A percentile compares a stretch with the other conserved stretches of the same genome.
Evolutionary conservation across 805 yeast genomes (phyloP).

Genomic region (Candida dendrica): DNA sequence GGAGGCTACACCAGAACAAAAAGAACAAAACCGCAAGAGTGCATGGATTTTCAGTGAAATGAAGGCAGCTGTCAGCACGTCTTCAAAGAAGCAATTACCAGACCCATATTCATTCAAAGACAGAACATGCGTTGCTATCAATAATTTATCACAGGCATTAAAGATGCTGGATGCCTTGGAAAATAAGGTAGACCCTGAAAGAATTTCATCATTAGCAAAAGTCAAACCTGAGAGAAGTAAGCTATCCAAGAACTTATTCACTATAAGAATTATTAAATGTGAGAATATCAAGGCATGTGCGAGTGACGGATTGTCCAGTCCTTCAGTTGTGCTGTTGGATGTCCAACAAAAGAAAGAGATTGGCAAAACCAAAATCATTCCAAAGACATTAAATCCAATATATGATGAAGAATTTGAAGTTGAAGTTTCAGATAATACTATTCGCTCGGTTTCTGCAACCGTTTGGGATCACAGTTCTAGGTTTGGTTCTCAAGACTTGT

Average conservation of each 20-base stretch:
- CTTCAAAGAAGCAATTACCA: constrained; percentile 29
- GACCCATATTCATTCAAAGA: constrained; percentile 53
- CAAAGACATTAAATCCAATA: constrained; percentile 57
- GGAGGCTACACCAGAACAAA: constrained; percentile 12
- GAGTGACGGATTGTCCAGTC: constrained; percentile 40
- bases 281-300: constrained; percentile 47
- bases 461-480: constrained; percentile 61
- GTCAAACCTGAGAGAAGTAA: constrained; percentile 26
- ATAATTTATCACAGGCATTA: constrained; percentile 51
- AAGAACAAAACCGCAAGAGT: constrained; percentile 23
- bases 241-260: constrained; percentile 45
- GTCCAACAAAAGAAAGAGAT: constrained; percentile 44
- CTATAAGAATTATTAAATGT: constrained; percentile 56
- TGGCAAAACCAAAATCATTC: constrained; percentile 63
- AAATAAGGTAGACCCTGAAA: constrained; percentile 50
- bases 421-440: constrained; percentile 29
- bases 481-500: constrained; percentile 48
- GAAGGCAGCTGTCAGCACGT: constrained; percentile 39
- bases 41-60: constrained; percentile 45
- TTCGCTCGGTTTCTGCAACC: constrained; percentile 46
- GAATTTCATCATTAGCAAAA: constrained; percentile 34
- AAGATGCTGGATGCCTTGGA: constrained; percentile 45
- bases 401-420: constrained; percentile 86
- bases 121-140: constrained; percentile 69
- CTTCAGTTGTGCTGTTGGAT: constrained; percentile 60